phyloP scores from a whole-genome alignment of 2,329 filamentous ascomycete genomes.

The Xylaria sp. region DNA sequence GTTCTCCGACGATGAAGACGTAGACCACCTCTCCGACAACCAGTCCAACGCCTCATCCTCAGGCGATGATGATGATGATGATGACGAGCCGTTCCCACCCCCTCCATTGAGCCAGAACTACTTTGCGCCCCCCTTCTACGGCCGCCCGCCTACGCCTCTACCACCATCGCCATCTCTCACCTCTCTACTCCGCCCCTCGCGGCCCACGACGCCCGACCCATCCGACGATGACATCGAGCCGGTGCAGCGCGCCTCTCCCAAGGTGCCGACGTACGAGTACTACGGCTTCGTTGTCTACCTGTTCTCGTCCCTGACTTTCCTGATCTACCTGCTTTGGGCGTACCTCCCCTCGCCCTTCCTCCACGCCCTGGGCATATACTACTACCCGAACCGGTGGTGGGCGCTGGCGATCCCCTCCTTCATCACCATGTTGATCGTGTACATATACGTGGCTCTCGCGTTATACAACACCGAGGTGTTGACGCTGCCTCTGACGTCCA shows the following conservation, averaged over 20 bases:
- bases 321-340: constrained; percentile 77
- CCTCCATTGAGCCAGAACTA: constrained; percentile 58
- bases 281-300: constrained; percentile 98
- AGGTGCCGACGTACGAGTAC: constrained; percentile 99
- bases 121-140: constrained; percentile 89
- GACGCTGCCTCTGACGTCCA: constrained; percentile 76
- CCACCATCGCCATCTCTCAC: constrained; percentile 93
- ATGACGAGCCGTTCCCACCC: constrained; percentile 46
- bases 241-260: constrained; percentile 83
- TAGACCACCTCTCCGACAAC: constrained; percentile 37
- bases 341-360: constrained; percentile 92
- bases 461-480: constrained; percentile 89
- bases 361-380: constrained; percentile 90
- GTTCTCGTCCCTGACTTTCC: constrained; percentile 81
- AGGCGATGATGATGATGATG: too few relatives aligned
- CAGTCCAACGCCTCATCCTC: constrained; percentile 39
- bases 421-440: constrained; percentile 84
- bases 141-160: constrained; percentile 90
- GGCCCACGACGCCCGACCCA: constrained; percentile 91
- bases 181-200: constrained; percentile 84
- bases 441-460: constrained; percentile 92
- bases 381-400: constrained; percentile 99
- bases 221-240: constrained; percentile 84
- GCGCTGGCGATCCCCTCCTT: constrained; percentile 89
- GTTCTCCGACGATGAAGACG: constrained; percentile 35